Conservation (phyloP, 495 filamentous ascomycete genomes). For the Pyronema domesticum region DNA sequence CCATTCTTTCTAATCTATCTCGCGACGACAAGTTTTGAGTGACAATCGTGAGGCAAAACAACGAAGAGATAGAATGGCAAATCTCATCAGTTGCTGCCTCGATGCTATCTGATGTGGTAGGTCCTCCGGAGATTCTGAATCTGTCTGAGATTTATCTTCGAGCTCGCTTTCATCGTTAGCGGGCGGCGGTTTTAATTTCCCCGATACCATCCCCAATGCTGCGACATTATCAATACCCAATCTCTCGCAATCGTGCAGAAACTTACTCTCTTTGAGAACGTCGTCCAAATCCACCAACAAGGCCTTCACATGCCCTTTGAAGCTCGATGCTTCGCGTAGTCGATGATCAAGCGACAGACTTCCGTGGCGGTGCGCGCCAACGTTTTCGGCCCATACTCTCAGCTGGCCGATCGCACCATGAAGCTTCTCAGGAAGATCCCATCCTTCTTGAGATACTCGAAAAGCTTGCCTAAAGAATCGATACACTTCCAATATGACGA, state of each 20-base stretch:
- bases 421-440: too few relatives aligned
- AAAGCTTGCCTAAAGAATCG: too few relatives aligned
- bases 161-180: conserved; percentile 9
- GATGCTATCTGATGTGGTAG: background rate
- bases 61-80: background rate
- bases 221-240: conserved; percentile 8
- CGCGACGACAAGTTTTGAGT: conserved; percentile 14
- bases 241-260: background rate
- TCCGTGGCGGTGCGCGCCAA: conserved; percentile 16
- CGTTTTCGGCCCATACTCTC: conserved; percentile 18
- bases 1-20: conserved; percentile 12
- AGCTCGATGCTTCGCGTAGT: background rate
- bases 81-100: background rate
- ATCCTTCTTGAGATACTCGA: too few relatives aligned
- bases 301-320: background rate
- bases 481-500: too few relatives aligned
- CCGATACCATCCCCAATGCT: conserved; percentile 9
- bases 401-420: conserved; percentile 3
- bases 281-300: background rate
- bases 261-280: background rate
- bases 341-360: conserved; percentile 1
- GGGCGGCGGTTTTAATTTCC: too few relatives aligned
- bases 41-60: background rate
- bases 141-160: background rate
- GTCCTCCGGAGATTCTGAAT: background rate